Evolutionary conservation across 805 yeast species (phyloP).

Genomic region (Yarrowia osloensis): DNA sequence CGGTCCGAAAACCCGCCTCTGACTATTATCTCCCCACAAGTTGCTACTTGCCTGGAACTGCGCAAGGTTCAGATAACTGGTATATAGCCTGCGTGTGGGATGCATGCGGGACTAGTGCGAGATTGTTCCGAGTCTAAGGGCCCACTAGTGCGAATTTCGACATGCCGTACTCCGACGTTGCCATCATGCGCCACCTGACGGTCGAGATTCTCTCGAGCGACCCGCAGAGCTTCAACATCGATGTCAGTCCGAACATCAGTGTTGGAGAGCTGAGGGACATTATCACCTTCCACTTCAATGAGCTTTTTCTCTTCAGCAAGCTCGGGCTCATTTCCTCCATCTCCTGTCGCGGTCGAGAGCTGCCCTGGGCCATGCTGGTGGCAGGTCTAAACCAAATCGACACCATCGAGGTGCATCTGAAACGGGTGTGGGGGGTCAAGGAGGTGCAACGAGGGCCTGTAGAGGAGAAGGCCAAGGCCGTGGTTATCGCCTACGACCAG

Average conservation of each 20-base stretch:
- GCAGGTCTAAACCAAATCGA: constrained; percentile 14
- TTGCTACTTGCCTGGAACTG: background rate
- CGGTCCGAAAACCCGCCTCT: too few species aligned
- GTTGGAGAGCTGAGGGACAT: background rate
- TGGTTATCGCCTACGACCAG: background rate
- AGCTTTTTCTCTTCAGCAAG: constrained; percentile 8
- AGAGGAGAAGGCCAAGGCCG: background rate
- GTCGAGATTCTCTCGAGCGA: background rate
- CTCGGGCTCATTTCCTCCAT: constrained; percentile 1
- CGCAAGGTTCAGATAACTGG: background rate
- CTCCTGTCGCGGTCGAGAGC: background rate
- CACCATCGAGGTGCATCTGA: constrained; percentile 1
- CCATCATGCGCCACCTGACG: constrained; percentile 14
- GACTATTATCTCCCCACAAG: background rate
- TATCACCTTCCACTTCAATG: constrained; percentile 4
- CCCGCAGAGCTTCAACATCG: constrained; percentile 15
- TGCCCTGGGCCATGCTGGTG: constrained; percentile 12
- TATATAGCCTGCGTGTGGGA: background rate
- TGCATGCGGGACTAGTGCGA: background rate
- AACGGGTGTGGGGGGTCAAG: background rate
- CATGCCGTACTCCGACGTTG: background rate
- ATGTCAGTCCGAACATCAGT: background rate
- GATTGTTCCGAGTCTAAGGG: background rate
- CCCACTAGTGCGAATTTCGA: background rate
- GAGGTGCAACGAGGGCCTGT: background rate